phyloP scores from a whole-genome alignment of 1,284 basidiomycete genomes.

The Naganishia sp. region DNA sequence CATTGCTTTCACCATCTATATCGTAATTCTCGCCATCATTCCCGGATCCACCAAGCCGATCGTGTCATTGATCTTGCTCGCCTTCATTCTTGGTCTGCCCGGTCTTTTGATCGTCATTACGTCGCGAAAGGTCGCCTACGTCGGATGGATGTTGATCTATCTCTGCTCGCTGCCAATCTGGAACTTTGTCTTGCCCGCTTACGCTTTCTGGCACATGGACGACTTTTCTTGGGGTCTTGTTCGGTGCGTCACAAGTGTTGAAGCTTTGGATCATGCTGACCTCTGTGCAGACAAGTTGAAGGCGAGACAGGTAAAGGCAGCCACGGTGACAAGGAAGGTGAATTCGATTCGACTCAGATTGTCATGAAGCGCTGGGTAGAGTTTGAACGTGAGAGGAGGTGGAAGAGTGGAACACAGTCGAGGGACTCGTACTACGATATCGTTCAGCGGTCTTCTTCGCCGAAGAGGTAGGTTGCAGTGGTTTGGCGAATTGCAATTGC shows the following conservation, averaged over 20 bases:
- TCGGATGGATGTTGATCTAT: conserved; percentile 97
- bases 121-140: conserved; percentile 86
- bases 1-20: conserved; percentile 91
- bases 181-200: conserved; percentile 92
- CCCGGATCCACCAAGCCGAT: conserved; percentile 72
- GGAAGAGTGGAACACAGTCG: conserved; percentile 81
- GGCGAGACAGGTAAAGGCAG: conserved; percentile 66
- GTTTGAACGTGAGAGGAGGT: conserved; percentile 93
- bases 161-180: conserved; percentile 89
- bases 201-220: conserved; percentile 98
- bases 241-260: neutral
- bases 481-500: conserved; percentile 25
- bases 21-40: conserved; percentile 82
- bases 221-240: conserved; percentile 97
- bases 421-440: conserved; percentile 66
- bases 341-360: conserved; percentile 93
- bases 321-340: conserved; percentile 89
- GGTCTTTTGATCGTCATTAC: conserved; percentile 93
- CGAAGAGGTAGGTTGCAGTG: conserved; percentile 62
- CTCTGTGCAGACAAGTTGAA: conserved; percentile 78
- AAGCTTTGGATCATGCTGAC: neutral
- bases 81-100: conserved; percentile 91
- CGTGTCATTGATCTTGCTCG: conserved; percentile 91
- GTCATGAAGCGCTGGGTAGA: conserved; percentile 99
- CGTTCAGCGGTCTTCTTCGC: conserved; percentile 48